Base-by-base conservation (phyloP, 331 rosid species). In the Stylosanthes scabra region DNA sequence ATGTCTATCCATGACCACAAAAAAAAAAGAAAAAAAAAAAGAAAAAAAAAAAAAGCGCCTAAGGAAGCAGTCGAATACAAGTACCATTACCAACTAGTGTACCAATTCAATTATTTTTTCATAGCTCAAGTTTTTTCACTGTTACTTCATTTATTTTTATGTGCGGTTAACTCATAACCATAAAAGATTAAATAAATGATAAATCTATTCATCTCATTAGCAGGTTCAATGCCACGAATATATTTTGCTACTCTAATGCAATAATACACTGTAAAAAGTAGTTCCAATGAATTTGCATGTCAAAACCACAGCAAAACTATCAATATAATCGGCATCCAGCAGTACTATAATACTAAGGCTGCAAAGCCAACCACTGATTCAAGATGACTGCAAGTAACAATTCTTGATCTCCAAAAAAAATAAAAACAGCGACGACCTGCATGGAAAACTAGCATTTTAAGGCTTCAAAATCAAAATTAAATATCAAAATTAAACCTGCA, bases 291-390 rank as follows among this genome's bases (percentile, higher is more conserved):
- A 12, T 9, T 59, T 41, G 28, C 42, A 66, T 59, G 10, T 31
- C 15, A 7, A 44, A 25, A 59, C n/a, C 9, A 0, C 10, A 1
- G 14, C 7, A 64, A 65, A 51, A 71, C 3, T 31, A 46, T 62
- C 59, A 47, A 41, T 31, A n/a, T n/a, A n/a, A 12, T 25, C 41
- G 27, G 7, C 55, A 12, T 25, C 3, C 47, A 46, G 56, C 8
- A 68, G 20, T 31, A 28, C 41, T 58, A 60, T 63, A 60, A 56
- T 5, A 28, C 60, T 47, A 70, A 41, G 7, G 74, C 74, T 49
- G 31, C 69, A 55, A 45, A 45, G 16, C 62, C 14, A 66, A 8
- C 31, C 49, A 15, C 56, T 11, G 27, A 70, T 51, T 15, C 1
- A 44, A 52, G 62, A 72, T 16, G 34, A 59, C 16, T 20, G 71